Base-by-base conservation (phyloP, 1,139 yeast species). In the Yamadazyma atmosphaerica region DNA sequence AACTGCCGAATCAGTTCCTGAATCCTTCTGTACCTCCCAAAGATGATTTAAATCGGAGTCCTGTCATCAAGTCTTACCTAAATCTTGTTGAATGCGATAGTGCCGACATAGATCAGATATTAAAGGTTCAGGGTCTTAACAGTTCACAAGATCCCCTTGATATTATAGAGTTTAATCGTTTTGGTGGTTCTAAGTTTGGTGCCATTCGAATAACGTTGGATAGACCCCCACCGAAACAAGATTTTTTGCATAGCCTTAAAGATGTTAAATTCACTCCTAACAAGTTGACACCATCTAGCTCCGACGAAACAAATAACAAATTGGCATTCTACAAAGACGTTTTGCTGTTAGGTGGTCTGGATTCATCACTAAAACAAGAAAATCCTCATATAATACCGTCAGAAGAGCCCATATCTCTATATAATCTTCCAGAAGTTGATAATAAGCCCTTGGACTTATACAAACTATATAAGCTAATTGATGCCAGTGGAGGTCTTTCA, bases 171-270 rank as follows among this genome's bases (percentile, higher is more conserved):
- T 61, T 71, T 2, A 40, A 45, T 18, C 55, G 58, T 17, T 65
- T 62, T 4, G 43, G 65, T 6, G 90, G 88, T 1, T 56, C 57
- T 38, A 52, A 65, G 34, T 74, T 68, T 53, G 96, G 96, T 1
- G 92, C 90, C n/a, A 69, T 86, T 21, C 87, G 86, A 55, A 62
- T 88, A 15, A 65, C 72, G n/a, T 13, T 34, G 11, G 11, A 26
- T n/a, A 17, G 19, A 11, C 25, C 24, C 6, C n/a, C n/a, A 5
- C 8, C n/a, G 12, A 6, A 4, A 14, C 12, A 4, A 4, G 21
- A 28, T 9, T n/a, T n/a, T n/a, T n/a, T n/a, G n/a, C n/a, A n/a
- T n/a, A 28, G 11, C 7, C 19, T 15, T 69, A 74, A 47, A 14
- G 39, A 40, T 21, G 69, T 49, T 51, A 31, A 66, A 65, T 12